These are phyloP conservation scores for Biscogniauxia sp. DNA, from an alignment of 2,329 filamentous ascomycete species.

Conservation along the genomic window DNA sequence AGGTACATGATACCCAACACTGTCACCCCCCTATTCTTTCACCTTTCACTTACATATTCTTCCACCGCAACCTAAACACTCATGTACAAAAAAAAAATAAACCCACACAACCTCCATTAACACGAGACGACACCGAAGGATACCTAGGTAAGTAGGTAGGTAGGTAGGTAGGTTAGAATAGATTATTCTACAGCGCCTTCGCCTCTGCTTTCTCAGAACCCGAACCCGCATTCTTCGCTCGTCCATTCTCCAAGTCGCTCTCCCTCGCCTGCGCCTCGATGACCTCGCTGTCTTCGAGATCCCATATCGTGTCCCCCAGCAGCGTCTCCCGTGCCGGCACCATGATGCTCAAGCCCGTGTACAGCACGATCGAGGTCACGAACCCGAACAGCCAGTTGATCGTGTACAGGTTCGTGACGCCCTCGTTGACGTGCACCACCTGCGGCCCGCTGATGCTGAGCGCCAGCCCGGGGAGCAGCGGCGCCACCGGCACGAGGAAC, in stretches of 20 bases:
- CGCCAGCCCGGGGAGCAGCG: conserved; percentile 55
- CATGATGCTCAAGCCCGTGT: conserved; percentile 46
- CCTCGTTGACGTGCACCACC: conserved; percentile 35
- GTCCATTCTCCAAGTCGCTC: conserved; percentile 14
- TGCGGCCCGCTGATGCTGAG: conserved; percentile 38
- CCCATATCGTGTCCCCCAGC: conserved; percentile 41
- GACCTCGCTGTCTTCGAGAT: conserved; percentile 25
- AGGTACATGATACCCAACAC: too few relatives aligned
- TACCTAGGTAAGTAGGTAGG: too few relatives aligned
- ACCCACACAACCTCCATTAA: too few relatives aligned
- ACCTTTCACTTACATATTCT: too few relatives aligned
- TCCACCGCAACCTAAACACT: too few relatives aligned
- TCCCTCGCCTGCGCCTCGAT: conserved; percentile 22
- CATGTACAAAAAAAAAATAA: too few relatives aligned
- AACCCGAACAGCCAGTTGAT: conserved; percentile 69
- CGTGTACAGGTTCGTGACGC: conserved; percentile 54
- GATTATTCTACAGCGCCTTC: too few relatives aligned
- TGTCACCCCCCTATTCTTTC: too few relatives aligned
- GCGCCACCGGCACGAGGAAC: conserved; percentile 55
- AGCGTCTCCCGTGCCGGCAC: conserved; percentile 51
- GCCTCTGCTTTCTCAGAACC: too few relatives aligned
- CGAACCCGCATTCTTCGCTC: too few relatives aligned
- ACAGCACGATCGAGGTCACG: conserved; percentile 52
- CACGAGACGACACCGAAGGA: too few relatives aligned
- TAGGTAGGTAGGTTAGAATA: too few relatives aligned